Evolutionary conservation across 2,329 filamentous ascomycete species (phyloP).

Genomic region (Fusarium mundagurra): DNA sequence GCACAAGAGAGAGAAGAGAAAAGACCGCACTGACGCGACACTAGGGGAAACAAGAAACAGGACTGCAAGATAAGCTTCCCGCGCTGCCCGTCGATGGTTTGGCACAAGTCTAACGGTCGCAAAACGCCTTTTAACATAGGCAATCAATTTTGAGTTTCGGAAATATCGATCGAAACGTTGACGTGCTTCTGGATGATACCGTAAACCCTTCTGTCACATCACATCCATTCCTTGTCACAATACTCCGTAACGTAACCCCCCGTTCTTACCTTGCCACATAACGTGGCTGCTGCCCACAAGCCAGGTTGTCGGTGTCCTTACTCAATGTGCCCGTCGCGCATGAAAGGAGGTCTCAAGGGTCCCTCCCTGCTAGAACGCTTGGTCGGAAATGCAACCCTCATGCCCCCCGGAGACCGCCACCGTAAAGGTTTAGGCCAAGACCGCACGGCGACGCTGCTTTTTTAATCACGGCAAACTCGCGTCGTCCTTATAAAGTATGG

Average conservation of each 20-base stretch:
- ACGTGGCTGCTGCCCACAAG: background rate
- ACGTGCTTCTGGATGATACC: constrained; percentile 8
- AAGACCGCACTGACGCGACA: background rate
- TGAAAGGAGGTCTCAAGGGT: constrained; percentile 1
- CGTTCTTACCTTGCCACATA: background rate
- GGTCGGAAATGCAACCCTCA: constrained; percentile 10
- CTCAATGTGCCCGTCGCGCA: background rate
- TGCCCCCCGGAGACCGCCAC: constrained; percentile 15
- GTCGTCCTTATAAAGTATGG: constrained; percentile 12
- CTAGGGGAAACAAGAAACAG: background rate
- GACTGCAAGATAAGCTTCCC: background rate
- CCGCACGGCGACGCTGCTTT: background rate
- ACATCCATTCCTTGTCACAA: background rate
- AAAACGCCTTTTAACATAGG: background rate
- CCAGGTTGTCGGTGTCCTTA: constrained; percentile 17
- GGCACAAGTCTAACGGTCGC: background rate
- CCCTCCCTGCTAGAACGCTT: constrained; percentile 1
- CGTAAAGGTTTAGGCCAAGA: constrained; percentile 16
- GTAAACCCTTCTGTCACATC: background rate
- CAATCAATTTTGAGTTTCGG: constrained; percentile 19
- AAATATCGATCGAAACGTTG: constrained; percentile 14
- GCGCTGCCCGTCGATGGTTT: background rate
- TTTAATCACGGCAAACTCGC: constrained; percentile 14
- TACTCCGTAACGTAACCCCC: background rate
- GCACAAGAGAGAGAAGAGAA: background rate